A percentile compares a stretch with the other conserved stretches of the same genome.
Evolutionary conservation across 768 basidiomycete genomes (phyloP).

Genomic region (Podaxis pistillaris): DNA sequence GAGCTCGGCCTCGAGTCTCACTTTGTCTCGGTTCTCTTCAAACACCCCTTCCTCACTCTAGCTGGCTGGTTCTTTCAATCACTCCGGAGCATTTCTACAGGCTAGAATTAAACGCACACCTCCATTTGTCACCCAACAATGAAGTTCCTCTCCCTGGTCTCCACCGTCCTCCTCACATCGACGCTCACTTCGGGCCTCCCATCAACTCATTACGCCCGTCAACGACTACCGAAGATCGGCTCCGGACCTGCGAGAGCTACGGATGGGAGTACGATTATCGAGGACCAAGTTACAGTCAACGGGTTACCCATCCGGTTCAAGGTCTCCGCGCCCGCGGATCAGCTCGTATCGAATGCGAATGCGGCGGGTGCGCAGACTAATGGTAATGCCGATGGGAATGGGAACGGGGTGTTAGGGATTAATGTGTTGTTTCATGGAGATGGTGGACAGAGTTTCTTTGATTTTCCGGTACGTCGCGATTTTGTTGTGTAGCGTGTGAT

Average conservation of each 20-base stretch:
- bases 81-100: slow-evolving; percentile 1
- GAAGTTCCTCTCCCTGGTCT: not conserved
- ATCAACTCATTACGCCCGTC: not conserved
- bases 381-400: not conserved
- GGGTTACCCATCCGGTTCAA: not conserved
- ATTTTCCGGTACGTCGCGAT: not conserved
- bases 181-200: not conserved
- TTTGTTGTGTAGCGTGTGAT: not conserved
- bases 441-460: slow-evolving; percentile 1
- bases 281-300: not conserved
- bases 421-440: slow-evolving; percentile 3
- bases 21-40: not conserved
- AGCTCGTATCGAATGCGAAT: not conserved
- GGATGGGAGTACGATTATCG: not conserved
- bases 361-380: not conserved
- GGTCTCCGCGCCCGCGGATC: not conserved
- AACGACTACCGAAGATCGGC: not conserved
- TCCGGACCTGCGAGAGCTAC: not conserved
- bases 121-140: not conserved
- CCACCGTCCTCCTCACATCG: not conserved
- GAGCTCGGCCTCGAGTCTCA: not conserved
- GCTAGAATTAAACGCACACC: not conserved
- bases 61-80: not conserved
- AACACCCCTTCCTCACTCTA: not conserved
- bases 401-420: not conserved